Evolutionary conservation across 83 land plant genomes (phyloP).

Genomic region (Picea abies): DNA sequence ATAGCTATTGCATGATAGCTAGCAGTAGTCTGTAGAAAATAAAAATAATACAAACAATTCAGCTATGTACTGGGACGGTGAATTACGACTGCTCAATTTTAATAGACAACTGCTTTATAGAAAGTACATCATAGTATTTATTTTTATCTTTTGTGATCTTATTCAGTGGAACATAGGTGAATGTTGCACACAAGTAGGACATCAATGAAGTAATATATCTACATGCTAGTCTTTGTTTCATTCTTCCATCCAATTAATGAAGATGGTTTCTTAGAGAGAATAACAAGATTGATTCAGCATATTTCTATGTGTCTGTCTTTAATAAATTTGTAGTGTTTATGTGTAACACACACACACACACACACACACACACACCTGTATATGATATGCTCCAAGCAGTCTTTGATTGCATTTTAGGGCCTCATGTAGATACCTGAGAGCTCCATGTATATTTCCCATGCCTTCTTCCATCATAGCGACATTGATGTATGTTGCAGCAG

Average conservation of each 20-base stretch:
- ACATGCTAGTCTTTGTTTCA: background rate
- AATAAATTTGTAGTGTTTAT: too few relatives aligned
- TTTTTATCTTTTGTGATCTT: background rate
- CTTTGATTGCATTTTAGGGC: too few relatives aligned
- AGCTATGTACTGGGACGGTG: background rate
- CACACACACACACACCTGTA: too few relatives aligned
- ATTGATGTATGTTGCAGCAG: too few relatives aligned
- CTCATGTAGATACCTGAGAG: too few relatives aligned
- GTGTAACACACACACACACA: too few relatives aligned
- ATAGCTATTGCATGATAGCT: constrained; percentile 99
- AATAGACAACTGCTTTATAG: background rate
- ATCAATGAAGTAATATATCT: background rate
- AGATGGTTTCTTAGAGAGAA: background rate
- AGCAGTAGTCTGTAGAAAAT: constrained; percentile 82
- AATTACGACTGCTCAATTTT: background rate
- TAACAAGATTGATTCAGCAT: too few relatives aligned
- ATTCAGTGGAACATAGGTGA: background rate
- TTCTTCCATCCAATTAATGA: background rate
- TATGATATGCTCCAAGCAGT: too few relatives aligned
- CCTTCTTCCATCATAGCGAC: too few relatives aligned
- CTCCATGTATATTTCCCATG: too few relatives aligned
- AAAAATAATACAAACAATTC: background rate
- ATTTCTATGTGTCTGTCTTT: too few relatives aligned
- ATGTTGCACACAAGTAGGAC: background rate
- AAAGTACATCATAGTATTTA: background rate